These are phyloP conservation scores for Ustilago sp. DNA, from an alignment of 1,284 basidiomycete species.

Conservation along the genomic window DNA sequence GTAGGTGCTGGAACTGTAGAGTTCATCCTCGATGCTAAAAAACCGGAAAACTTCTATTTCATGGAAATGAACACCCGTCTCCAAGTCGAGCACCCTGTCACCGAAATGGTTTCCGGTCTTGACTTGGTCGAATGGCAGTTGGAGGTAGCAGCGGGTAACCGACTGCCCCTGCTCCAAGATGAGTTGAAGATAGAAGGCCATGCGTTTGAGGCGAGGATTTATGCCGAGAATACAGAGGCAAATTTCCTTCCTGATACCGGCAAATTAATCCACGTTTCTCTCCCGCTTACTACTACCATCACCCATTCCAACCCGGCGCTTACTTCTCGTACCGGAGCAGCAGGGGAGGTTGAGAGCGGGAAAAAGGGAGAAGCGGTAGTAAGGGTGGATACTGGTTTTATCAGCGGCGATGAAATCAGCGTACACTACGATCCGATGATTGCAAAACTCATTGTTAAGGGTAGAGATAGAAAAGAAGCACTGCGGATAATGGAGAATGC, in stretches of 20 bases:
- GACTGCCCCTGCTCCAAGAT: conserved; percentile 81
- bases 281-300: conserved; percentile 71
- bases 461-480: conserved; percentile 85
- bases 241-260: conserved; percentile 90
- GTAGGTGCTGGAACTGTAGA: conserved; percentile 93
- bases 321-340: not conserved
- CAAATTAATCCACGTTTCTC: conserved; percentile 77
- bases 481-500: conserved; percentile 82
- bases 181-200: conserved; percentile 87
- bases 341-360: not conserved
- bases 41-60: conserved; percentile 56
- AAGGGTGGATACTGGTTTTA: conserved; percentile 91
- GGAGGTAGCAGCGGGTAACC: conserved; percentile 84
- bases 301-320: conserved; percentile 26
- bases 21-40: conserved; percentile 49
- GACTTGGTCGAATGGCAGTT: conserved; percentile 96
- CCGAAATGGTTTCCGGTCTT: conserved; percentile 91
- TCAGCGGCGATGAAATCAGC: conserved; percentile 78
- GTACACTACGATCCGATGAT: conserved; percentile 89
- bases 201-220: conserved; percentile 95
- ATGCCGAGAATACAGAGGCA: conserved; percentile 80
- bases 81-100: conserved; percentile 85
- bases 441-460: conserved; percentile 90
- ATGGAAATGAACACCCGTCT: conserved; percentile 81
- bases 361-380: conserved; percentile 74